phyloP scores from a whole-genome alignment of 768 basidiomycete genomes.

The Boletus rufocinnamomeus region DNA sequence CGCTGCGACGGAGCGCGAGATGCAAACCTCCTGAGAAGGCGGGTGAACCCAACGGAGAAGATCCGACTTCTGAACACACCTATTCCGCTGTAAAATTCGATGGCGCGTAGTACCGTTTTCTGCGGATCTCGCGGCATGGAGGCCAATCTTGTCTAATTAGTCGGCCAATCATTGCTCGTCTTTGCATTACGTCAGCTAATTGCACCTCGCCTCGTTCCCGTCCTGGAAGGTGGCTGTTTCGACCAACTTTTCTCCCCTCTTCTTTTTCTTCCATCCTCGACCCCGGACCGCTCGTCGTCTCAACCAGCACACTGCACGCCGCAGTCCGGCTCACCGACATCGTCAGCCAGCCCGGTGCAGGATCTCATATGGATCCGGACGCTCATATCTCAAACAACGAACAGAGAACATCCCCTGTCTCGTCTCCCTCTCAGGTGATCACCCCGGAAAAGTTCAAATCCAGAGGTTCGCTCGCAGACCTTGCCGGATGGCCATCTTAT shows the following conservation, averaged over 20 bases:
- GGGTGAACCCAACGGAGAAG: slow-evolving; percentile 3
- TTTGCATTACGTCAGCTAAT: slow-evolving; percentile 25
- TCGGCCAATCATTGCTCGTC: slow-evolving; percentile 9
- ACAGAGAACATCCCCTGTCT: slow-evolving; percentile 1
- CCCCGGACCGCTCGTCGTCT: background rate
- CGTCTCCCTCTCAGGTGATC: slow-evolving; percentile 11
- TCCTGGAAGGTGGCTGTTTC: slow-evolving; percentile 4
- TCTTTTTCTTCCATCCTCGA: slow-evolving; percentile 6
- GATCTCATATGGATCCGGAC: slow-evolving; percentile 8
- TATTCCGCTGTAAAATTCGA: slow-evolving; percentile 82
- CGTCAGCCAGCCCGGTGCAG: background rate
- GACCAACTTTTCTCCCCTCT: slow-evolving; percentile 4
- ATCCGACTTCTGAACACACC: slow-evolving; percentile 42
- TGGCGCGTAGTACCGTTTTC: slow-evolving; percentile 23
- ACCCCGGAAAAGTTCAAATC: slow-evolving; percentile 15
- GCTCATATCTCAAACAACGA: slow-evolving; percentile 4
- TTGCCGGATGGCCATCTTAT: slow-evolving; percentile 19
- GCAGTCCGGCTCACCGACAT: background rate
- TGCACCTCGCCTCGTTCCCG: slow-evolving; percentile 17
- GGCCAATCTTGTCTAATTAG: slow-evolving; percentile 4
- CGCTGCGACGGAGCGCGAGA: slow-evolving; percentile 59
- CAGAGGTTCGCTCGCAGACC: slow-evolving; percentile 12
- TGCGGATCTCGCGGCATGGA: slow-evolving; percentile 10
- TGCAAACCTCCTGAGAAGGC: slow-evolving; percentile 64
- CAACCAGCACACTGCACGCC: background rate